Percentiles rank a stretch among this genome's conserved stretches.
phyloP scores from a whole-genome alignment of 768 basidiomycete species.

The Cyclocybe aegerita region DNA sequence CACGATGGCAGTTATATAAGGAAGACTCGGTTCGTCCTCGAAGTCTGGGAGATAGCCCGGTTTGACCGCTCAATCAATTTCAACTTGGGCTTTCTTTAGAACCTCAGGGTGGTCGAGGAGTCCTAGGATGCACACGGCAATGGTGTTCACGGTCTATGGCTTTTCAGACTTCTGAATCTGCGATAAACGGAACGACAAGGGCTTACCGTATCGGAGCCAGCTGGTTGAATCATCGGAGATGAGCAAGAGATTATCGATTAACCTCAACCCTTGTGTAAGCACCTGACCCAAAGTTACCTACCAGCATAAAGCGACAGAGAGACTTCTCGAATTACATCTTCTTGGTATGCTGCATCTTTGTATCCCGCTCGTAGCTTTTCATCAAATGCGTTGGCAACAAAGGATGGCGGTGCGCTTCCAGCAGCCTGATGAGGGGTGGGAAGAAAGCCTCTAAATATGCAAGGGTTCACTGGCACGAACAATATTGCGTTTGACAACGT shows the following conservation, averaged over 20 bases:
- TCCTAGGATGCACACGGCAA: constrained; percentile 28
- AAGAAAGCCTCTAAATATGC: background rate
- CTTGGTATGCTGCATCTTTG: too few species aligned
- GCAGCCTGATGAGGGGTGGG: background rate
- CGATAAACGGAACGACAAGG: background rate
- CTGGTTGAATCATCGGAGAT: background rate
- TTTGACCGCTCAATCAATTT: constrained; percentile 33
- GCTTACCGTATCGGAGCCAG: constrained; percentile 16
- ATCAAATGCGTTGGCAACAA: background rate
- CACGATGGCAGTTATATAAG: constrained; percentile 29
- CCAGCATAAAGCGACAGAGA: too few species aligned
- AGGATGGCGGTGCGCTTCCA: too few species aligned
- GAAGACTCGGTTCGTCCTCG: constrained; percentile 23
- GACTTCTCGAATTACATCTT: too few species aligned
- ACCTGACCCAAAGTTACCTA: background rate
- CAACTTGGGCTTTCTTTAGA: constrained; percentile 29
- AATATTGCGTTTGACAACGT: constrained; percentile 25
- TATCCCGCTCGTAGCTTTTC: too few species aligned
- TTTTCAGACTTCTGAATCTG: background rate
- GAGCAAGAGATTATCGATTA: too few species aligned
- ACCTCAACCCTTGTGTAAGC: background rate
- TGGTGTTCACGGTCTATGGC: constrained; percentile 20
- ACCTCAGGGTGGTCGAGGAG: constrained; percentile 29
- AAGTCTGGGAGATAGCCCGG: constrained; percentile 30
- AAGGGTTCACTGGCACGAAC: constrained; percentile 16